These are phyloP conservation scores for Diplotaxis tenuifolia DNA, from an alignment of 345 rosid genomes.

Conservation along the genomic window DNA sequence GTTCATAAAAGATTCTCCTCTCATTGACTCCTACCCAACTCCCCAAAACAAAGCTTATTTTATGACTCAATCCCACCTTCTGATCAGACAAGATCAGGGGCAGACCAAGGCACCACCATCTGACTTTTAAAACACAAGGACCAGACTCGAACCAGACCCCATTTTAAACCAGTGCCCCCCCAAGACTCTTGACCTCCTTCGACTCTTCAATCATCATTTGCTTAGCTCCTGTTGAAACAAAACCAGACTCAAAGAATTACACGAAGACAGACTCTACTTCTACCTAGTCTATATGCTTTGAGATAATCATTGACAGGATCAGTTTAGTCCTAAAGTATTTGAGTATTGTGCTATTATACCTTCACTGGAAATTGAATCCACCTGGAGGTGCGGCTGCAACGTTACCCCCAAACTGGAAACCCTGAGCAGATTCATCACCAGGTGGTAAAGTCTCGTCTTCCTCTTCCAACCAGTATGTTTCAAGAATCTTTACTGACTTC, in stretches of 20 bases:
- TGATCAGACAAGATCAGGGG: constrained; percentile 15
- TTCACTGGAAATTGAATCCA: constrained; percentile 80
- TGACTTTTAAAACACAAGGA: constrained; percentile 31
- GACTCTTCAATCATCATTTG: constrained; percentile 24
- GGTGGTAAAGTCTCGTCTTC: constrained; percentile 69
- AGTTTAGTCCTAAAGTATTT: background rate
- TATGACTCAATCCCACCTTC: constrained; percentile 31
- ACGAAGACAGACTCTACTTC: constrained; percentile 1
- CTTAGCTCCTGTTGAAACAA: constrained; percentile 30
- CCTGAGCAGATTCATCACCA: constrained; percentile 58
- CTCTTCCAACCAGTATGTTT: constrained; percentile 79
- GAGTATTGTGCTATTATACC: constrained; percentile 24
- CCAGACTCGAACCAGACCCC: constrained; percentile 34
- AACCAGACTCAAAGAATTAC: constrained; percentile 26
- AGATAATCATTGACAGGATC: constrained; percentile 12
- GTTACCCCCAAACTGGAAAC: constrained; percentile 62
- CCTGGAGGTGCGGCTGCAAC: constrained; percentile 65
- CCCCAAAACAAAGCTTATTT: constrained; percentile 19
- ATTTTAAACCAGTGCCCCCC: constrained; percentile 22
- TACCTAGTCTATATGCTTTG: constrained; percentile 3
- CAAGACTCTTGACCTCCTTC: constrained; percentile 16
- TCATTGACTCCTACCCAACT: constrained; percentile 37
- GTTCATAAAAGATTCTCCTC: background rate
- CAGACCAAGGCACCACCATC: constrained; percentile 26
- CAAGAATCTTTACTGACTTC: constrained; percentile 83